Percentiles rank a stretch among this genome's conserved stretches.
Evolutionary conservation across 352 stramenopile genomes (phyloP).

Genomic region (Phytophthora ohioensis): DNA sequence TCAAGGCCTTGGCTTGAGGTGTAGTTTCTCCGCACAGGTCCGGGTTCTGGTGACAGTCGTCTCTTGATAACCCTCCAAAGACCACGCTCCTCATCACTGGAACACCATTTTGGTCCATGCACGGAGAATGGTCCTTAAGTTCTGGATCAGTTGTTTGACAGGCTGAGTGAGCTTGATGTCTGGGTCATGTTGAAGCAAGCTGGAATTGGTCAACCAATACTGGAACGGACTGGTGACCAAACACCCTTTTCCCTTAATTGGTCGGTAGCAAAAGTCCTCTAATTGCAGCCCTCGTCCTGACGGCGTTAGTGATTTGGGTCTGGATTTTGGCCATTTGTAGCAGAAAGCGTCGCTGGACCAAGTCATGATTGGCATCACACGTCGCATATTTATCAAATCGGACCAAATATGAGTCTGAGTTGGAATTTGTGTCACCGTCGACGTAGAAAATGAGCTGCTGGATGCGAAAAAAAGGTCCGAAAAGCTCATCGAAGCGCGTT

Average conservation of each 20-base stretch:
- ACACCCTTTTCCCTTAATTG: conserved; percentile 82
- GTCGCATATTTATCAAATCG: conserved; percentile 1
- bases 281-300: conserved; percentile 44
- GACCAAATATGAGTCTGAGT: conserved; percentile 14
- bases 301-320: conserved; percentile 52
- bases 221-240: conserved; percentile 87
- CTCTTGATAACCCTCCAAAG: conserved; percentile 75
- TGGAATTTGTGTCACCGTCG: conserved; percentile 28
- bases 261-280: conserved; percentile 82
- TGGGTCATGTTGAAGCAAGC: conserved; percentile 67
- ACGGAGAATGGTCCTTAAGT: conserved; percentile 68
- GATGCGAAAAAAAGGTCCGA: conserved; percentile 88
- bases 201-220: conserved; percentile 75
- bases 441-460: conserved; percentile 90
- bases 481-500: conserved; percentile 78
- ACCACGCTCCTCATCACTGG: conserved; percentile 91
- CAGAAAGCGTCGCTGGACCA: conserved; percentile 72
- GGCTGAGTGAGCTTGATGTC: conserved; percentile 88
- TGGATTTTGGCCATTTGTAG: conserved; percentile 72
- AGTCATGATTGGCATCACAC: conserved; percentile 48
- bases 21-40: conserved; percentile 87
- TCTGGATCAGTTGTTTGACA: conserved; percentile 80
- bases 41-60: conserved; percentile 78
- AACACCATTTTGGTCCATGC: conserved; percentile 91
- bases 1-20: conserved; percentile 74